Percentiles rank a stretch among this genome's conserved stretches.
phyloP scores from a whole-genome alignment of 1,139 yeast genomes.

The Saccharomyces hybrid region DNA sequence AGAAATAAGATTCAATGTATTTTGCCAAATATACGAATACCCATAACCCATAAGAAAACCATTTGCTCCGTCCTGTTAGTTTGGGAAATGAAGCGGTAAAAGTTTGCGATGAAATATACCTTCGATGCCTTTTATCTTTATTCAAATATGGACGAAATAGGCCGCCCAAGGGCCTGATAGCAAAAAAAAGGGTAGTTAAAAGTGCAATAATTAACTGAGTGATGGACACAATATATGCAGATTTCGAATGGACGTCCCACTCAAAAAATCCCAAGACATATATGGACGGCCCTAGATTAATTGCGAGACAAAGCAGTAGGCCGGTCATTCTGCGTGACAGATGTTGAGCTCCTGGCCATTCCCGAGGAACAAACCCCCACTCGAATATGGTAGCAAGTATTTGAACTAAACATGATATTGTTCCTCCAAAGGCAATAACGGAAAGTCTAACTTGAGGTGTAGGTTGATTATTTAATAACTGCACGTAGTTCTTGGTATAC shows the following conservation, averaged over 20 bases:
- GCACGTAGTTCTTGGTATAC: conserved; percentile 57
- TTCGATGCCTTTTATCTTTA: conserved; percentile 29
- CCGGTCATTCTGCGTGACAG: conserved; percentile 40
- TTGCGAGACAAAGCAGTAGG: conserved; percentile 37
- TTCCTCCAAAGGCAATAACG: conserved; percentile 64
- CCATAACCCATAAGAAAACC: conserved; percentile 62
- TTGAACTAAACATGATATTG: conserved; percentile 58
- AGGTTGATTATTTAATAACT: conserved; percentile 55
- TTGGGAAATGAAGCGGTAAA: conserved; percentile 52
- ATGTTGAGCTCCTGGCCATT: conserved; percentile 59
- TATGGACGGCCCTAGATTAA: conserved; percentile 56
- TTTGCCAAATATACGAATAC: conserved; percentile 61
- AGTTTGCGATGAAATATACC: conserved; percentile 39
- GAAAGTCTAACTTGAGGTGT: conserved; percentile 55
- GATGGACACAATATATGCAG: conserved; percentile 47
- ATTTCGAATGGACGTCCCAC: conserved; percentile 41
- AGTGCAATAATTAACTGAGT: conserved; percentile 58
- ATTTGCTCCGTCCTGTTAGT: conserved; percentile 42
- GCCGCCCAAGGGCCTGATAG: conserved; percentile 52
- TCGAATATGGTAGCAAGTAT: conserved; percentile 58
- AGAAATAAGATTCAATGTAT: conserved; percentile 73
- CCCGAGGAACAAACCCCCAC: conserved; percentile 56
- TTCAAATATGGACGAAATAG: conserved; percentile 40
- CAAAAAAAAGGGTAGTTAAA: conserved; percentile 51
- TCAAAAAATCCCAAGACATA: conserved; percentile 52